Percentiles rank a stretch among this genome's conserved stretches.
Evolutionary conservation across 2,329 filamentous ascomycete species (phyloP).

Genomic region (Geosmithia flava): DNA sequence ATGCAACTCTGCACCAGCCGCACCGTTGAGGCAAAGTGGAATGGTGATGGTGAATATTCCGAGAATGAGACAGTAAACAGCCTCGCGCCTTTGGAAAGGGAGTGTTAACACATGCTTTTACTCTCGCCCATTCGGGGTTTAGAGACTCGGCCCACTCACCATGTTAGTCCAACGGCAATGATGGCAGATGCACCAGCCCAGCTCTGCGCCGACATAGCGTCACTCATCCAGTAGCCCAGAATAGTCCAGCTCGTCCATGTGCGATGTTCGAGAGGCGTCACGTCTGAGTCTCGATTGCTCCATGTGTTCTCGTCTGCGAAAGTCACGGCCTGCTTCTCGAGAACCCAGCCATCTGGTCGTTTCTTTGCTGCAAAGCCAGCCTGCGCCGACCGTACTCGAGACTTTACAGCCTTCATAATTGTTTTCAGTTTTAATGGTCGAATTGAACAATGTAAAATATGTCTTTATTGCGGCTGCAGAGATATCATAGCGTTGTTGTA

Average conservation of each 20-base stretch:
- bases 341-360: constrained; percentile 1
- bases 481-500: too few relatives aligned
- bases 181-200: constrained; percentile 10
- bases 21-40: constrained; percentile 33
- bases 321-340: constrained; percentile 1
- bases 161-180: constrained; percentile 11
- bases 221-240: constrained; percentile 12
- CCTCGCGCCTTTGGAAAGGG: constrained; percentile 22
- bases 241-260: constrained; percentile 11
- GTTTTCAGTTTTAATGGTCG: too few relatives aligned
- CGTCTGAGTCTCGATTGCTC: constrained; percentile 2
- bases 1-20: constrained; percentile 17
- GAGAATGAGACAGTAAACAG: constrained; percentile 16
- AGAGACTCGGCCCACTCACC: constrained; percentile 2
- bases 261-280: constrained; percentile 5
- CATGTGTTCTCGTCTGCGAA: constrained; percentile 1
- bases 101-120: not conserved
- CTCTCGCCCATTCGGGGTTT: not conserved
- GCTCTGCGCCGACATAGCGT: constrained; percentile 10
- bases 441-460: too few relatives aligned
- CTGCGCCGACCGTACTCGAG: too few relatives aligned
- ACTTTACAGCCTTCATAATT: too few relatives aligned
- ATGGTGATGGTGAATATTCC: constrained; percentile 31
- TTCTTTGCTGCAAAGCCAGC: not conserved
- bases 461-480: too few relatives aligned